phyloP scores from a whole-genome alignment of 306 rosid species.

The Vigna reflexopilosa region DNA sequence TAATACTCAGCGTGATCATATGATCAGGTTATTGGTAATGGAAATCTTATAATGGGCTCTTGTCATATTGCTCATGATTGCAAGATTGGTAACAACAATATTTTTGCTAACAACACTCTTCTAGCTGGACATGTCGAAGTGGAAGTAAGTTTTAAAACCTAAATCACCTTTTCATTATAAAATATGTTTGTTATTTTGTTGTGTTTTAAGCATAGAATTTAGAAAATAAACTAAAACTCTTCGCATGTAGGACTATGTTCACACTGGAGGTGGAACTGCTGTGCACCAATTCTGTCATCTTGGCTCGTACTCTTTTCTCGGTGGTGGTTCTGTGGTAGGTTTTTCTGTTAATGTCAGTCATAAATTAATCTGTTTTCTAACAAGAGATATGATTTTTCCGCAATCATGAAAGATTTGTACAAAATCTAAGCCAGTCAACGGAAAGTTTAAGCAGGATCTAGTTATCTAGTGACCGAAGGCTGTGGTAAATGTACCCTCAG shows the following conservation, averaged over 20 bases:
- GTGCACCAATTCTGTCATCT: constrained; percentile 93
- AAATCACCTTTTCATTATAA: constrained; percentile 6
- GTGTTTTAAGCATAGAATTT: constrained; percentile 22
- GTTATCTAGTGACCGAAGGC: no score
- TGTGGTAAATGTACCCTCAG: neutral
- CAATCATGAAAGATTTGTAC: no score
- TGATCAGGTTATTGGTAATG: constrained; percentile 81
- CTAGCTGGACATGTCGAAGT: constrained; percentile 92
- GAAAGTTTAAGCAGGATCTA: no score
- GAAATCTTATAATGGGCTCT: constrained; percentile 95
- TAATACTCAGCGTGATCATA: constrained; percentile 36
- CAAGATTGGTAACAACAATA: constrained; percentile 78
- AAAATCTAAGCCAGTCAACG: no score
- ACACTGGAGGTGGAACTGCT: constrained; percentile 84
- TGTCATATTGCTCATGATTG: constrained; percentile 98
- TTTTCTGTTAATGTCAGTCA: constrained; percentile 25
- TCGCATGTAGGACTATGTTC: constrained; percentile 77
- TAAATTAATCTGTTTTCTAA: constrained; percentile 34
- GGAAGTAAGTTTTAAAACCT: constrained; percentile 63
- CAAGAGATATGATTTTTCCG: neutral
- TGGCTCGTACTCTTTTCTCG: constrained; percentile 86
- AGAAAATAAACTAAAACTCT: constrained; percentile 40
- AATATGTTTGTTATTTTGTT: constrained; percentile 16
- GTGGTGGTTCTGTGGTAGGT: constrained; percentile 95
- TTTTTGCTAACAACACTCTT: constrained; percentile 88